Percentiles rank a stretch among this genome's conserved stretches.
Conservation (phyloP, 768 basidiomycete species). For the Phylloporus rhodoxanthus region DNA sequence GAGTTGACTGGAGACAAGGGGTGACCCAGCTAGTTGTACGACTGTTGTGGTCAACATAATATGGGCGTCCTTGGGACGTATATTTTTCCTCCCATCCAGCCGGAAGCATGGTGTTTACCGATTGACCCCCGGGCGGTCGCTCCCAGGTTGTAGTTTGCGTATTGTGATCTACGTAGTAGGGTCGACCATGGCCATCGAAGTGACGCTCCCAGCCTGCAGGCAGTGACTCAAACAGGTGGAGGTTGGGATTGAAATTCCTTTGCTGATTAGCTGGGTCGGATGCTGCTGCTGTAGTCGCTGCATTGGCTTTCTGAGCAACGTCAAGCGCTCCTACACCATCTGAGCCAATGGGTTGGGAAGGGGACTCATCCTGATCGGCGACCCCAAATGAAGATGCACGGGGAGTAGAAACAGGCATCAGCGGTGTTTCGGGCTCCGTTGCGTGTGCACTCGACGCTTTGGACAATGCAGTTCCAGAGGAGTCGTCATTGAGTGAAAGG, state of each 20-base stretch:
- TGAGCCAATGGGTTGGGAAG: constrained; percentile 28
- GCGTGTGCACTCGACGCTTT: constrained; percentile 50
- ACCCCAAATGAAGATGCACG: too few relatives aligned
- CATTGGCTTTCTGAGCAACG: constrained; percentile 14
- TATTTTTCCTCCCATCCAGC: constrained; percentile 99
- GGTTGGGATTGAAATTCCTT: constrained; percentile 89
- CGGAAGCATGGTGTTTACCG: constrained; percentile 72
- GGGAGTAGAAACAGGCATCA: constrained; percentile 37
- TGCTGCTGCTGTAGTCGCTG: constrained; percentile 28
- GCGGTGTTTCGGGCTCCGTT: constrained; percentile 41
- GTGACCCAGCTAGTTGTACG: constrained; percentile 99
- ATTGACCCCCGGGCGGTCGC: constrained; percentile 73
- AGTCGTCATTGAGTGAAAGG: constrained; percentile 42
- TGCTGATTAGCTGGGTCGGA: constrained; percentile 44
- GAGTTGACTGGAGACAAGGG: constrained; percentile 91
- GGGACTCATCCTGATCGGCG: constrained; percentile 26
- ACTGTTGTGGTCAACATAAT: constrained; percentile 99
- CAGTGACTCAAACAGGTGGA: constrained; percentile 88
- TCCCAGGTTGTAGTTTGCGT: constrained; percentile 98
- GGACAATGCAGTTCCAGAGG: constrained; percentile 43
- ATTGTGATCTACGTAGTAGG: constrained; percentile 99
- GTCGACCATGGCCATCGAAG: constrained; percentile 90
- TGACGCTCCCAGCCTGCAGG: constrained; percentile 95
- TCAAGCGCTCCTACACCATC: constrained; percentile 19
- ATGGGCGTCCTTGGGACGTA: constrained; percentile 97